Evolutionary conservation across 108 stramenopile genomes (phyloP).

Genomic region (Pseudonitzschia pungens): DNA sequence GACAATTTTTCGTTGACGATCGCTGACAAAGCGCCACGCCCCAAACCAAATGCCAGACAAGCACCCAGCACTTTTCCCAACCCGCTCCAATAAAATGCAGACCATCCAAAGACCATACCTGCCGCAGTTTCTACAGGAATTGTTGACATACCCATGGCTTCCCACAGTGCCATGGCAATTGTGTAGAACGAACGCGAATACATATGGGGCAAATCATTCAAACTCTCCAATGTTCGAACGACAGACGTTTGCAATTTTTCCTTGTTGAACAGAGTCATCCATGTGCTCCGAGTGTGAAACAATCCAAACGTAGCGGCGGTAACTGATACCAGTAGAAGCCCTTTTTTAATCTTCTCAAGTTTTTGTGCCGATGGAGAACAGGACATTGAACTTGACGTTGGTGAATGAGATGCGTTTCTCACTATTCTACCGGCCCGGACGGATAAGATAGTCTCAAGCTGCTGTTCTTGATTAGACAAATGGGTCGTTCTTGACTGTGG

Average conservation of each 20-base stretch:
- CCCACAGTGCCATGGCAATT: conserved; percentile 46
- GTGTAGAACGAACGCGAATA: conserved; percentile 29
- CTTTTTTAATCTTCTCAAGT: not conserved
- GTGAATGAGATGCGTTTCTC: not conserved
- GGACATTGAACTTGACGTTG: not conserved
- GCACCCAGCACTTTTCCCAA: conserved; percentile 72
- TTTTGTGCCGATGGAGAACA: not conserved
- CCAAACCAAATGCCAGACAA: conserved; percentile 53
- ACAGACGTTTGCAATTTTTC: conserved; percentile 28
- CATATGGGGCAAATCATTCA: conserved; percentile 22
- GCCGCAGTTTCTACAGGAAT: conserved; percentile 65
- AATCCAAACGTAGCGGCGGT: conserved; percentile 8
- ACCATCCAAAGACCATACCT: conserved; percentile 50
- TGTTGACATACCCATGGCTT: conserved; percentile 46
- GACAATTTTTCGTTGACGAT: conserved; percentile 43
- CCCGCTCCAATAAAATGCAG: conserved; percentile 29
- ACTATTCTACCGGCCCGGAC: not conserved
- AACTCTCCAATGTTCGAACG: conserved; percentile 24
- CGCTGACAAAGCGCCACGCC: conserved; percentile 43
- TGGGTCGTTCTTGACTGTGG: not conserved
- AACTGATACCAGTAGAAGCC: not conserved
- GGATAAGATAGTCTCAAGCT: not conserved
- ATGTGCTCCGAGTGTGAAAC: conserved; percentile 17
- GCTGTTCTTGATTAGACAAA: not conserved
- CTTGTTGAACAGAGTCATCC: conserved; percentile 30